Conservation (phyloP, 805 yeast genomes). For the Ogataea ganodermae region DNA sequence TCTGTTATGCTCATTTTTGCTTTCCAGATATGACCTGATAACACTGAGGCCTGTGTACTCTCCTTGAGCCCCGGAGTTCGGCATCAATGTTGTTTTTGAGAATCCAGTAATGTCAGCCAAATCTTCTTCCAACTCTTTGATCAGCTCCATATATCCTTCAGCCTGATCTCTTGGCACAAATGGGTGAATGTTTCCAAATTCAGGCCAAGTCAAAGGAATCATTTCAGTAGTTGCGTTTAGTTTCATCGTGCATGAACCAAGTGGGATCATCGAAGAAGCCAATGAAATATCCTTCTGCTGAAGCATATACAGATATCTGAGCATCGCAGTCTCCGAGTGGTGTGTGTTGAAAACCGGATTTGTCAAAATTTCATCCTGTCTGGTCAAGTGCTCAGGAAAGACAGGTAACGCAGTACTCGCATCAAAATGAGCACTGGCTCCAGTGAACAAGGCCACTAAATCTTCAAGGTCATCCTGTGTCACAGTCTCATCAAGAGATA, state of each 20-base stretch:
- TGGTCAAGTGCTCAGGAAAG: constrained; percentile 49
- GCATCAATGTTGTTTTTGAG: constrained; percentile 87
- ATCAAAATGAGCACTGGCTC: constrained; percentile 26
- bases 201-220: constrained; percentile 94
- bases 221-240: constrained; percentile 93
- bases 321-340: constrained; percentile 93
- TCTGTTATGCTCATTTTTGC: constrained; percentile 70
- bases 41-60: constrained; percentile 93
- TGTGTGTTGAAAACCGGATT: constrained; percentile 82
- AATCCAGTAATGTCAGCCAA: constrained; percentile 92
- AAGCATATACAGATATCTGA: constrained; percentile 82
- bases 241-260: constrained; percentile 98
- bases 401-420: constrained; percentile 43
- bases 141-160: constrained; percentile 77
- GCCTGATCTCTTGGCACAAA: constrained; percentile 90
- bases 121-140: constrained; percentile 77
- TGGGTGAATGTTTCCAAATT: constrained; percentile 86
- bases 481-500: constrained; percentile 92
- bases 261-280: constrained; percentile 95
- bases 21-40: constrained; percentile 72
- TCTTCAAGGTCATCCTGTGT: constrained; percentile 58
- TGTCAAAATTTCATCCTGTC: constrained; percentile 62
- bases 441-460: constrained; percentile 63
- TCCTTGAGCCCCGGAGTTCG: constrained; percentile 98
- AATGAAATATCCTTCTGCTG: constrained; percentile 89